Conservation (phyloP, 768 basidiomycete species). For the Phylloporus sp. region DNA sequence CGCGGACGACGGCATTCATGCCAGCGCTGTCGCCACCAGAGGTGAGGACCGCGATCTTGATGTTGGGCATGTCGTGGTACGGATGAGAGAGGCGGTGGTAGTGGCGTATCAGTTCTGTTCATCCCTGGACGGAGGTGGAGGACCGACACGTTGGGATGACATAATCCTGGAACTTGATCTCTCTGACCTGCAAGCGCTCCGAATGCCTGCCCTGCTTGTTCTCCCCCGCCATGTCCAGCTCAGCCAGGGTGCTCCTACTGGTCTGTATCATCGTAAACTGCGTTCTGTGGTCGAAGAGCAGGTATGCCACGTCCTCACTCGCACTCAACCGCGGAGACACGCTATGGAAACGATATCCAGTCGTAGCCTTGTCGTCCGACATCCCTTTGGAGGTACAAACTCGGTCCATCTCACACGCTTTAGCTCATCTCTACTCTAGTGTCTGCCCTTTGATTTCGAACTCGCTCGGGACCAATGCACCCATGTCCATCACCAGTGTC, state of each 20-base stretch:
- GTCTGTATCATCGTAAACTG: constrained; percentile 52
- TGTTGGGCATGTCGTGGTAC: constrained; percentile 21
- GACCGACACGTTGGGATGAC: background rate
- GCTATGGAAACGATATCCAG: constrained; percentile 8
- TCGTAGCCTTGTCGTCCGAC: background rate
- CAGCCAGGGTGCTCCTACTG: constrained; percentile 50
- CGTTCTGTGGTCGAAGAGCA: constrained; percentile 63
- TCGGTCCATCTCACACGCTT: background rate
- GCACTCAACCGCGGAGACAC: constrained; percentile 1
- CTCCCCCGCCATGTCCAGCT: constrained; percentile 37
- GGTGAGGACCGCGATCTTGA: constrained; percentile 94
- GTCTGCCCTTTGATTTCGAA: constrained; percentile 58
- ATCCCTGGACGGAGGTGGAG: no score
- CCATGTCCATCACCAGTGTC: constrained; percentile 59
- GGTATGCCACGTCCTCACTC: constrained; percentile 38
- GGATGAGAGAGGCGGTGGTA: no score
- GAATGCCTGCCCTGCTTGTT: background rate
- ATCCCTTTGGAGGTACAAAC: constrained; percentile 10
- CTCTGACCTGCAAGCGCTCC: background rate
- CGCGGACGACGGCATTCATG: constrained; percentile 93
- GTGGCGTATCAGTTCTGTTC: no score
- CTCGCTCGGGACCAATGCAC: constrained; percentile 51
- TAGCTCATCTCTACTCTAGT: constrained; percentile 40
- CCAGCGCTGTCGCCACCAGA: constrained; percentile 98
- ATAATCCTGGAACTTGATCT: background rate